Evolutionary conservation across 495 filamentous ascomycete genomes (phyloP), one percentile per base, ranked within the genome.

Genomic region (Chaetomium tenue): DNA sequence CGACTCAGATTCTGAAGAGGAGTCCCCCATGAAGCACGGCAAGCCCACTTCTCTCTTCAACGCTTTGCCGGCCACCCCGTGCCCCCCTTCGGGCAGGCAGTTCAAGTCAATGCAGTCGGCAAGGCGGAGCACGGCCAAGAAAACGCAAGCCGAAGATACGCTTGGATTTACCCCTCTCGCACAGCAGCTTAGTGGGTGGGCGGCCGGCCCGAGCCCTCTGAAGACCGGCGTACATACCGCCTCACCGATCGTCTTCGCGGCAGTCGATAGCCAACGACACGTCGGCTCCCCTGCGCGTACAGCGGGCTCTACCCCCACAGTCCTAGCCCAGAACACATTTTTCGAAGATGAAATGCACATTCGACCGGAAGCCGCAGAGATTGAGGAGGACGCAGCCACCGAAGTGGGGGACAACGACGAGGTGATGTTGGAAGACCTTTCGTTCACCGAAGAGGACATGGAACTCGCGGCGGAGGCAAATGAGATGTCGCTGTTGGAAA

Each of bases 141-240:
- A 64, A 42, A 47, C 55, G 18, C 57, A 63, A 55, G 59, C 56
- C 23, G 63, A 66, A 42, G 60, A 62, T 53, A 66, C 64, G 46
- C 59, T 85, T 44, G 84, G 83, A 18, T 87, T 90, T 54, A 88
- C 87, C 3, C 83, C 87, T 15, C 72, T 91, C 20, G 84, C 86
- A 23, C 72, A 79, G 9, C 83, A 88, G 63, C 72, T 91, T 8
- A 81, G 76, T 61, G 74, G 78, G 6, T 90, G 89, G 87, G 79
- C 81, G 61, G 79, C 86, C 0, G 72, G 68, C 47, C 64, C 70
- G 1, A 79, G 77, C 61, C 76, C 76, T 4, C 51, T 78, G 68
- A 81, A 87, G 68, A 70, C 67, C 16, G 73, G 74, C 63, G 74
- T 68, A 51, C 62, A 33, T 3, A 52, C 60, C 16, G 23, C 52